Evolutionary conservation across 163 green algal genomes (phyloP), one percentile per base, ranked within the genome.

Genomic region (Smithsoniella earleae): DNA sequence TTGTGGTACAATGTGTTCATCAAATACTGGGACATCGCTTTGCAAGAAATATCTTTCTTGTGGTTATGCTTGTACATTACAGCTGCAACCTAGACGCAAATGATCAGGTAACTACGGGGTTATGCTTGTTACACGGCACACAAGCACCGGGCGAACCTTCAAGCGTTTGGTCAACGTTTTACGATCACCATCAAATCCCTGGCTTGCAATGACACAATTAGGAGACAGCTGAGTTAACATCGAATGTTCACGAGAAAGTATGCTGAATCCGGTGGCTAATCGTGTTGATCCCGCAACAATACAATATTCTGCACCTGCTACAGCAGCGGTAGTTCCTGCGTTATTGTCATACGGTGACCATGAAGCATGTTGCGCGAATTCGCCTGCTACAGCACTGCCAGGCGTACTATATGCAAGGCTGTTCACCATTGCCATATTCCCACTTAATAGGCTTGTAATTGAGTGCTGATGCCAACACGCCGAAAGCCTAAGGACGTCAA

Each of bases 1-100:
- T 96, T 94, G 79, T 91, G 89, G 83, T 96, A 96, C 36, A 96
- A 80, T 13, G 93, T 99, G 88, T 97, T 98, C 64, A 82, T 88
- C 33, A 99, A 82, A 69, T 97, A 87, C 89, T 98, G 95, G 2
- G 94, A 92, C 25, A 91, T 84, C 1, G 92, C 93, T 33, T 78
- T 72, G 63, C 89, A 90, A 49, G 79, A 84, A 90, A 99, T 97
- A 62, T 87, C 82, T 78, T 87, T 87, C 58, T 81, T 82, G 80
- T 95, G 91, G 76, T 89, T 89, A 82, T 97, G 90, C 77, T 91
- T 78, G 79, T 95, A 97, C 77, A 83, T 92, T 4, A 96, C 87
- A 73, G 93, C 85, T 27, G 81, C 77, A 2, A 79, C 62, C 74
- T 81, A 66, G 1, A 38, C 6, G 16, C n/a, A 36, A 30, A 64